Evolutionary conservation across 2,329 filamentous ascomycete species (phyloP), one percentile per base, ranked within the genome.

Genomic region (Sporothrix humicola): DNA sequence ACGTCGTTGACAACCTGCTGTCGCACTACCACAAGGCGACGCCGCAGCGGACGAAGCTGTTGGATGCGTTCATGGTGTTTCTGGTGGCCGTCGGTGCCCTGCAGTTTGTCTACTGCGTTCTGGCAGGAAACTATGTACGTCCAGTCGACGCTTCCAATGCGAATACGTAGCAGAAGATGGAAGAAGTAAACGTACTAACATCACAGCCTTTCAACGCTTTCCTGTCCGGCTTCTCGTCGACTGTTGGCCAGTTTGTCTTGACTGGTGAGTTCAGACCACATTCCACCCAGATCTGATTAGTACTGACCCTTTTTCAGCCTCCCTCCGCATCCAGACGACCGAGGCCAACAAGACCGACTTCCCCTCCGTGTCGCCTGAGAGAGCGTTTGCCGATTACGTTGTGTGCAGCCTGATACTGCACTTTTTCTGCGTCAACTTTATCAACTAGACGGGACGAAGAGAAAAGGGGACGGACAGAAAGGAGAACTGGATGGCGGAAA

Each of bases 361-460:
- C 80, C 87, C 88, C 74, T 87, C 86, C 69, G 90, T 95, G 76
- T 95, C 93, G 73, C 91, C 92, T 78, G 94, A 97, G 84, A 89
- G 93, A 82, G 95, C 96, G 54, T 99, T 99, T 82, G 95, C 96
- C 80, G 96, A 99, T 84, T 99, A 92, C 81, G 88, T 99, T 75
- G 93, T 98, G 78, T 96, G 95, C 81, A 98, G 95, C 82, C 82
- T 99, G 82, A 93, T 98, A 81, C 85, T 98, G 82, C 96, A 99
- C 86, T 97, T 98, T 85, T 99, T 99, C 87, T 98, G 95, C 84
- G 91, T 98, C 82, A 99, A 99, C 88, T 99, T 99, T 83, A 98
- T 99, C 86, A 99, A 99, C 88, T 99, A 73, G n/a, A 26, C 23
- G 50, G 48, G 7, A 7, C 4, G 3, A 31, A 3, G 17, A 37